phyloP scores from a whole-genome alignment of 257 asterid genomes.

The Solanum corneliomulleri region DNA sequence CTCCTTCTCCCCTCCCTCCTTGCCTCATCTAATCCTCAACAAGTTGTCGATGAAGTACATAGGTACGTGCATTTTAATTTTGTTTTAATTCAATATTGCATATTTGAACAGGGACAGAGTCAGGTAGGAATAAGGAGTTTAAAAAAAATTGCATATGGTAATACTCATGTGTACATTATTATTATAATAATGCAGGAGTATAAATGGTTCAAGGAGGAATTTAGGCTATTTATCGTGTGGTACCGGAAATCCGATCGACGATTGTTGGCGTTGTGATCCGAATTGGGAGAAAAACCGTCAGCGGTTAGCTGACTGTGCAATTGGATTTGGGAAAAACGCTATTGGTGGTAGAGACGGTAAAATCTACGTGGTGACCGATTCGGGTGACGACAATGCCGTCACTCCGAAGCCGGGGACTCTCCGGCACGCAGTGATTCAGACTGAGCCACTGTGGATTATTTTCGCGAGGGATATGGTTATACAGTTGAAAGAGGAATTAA shows the following conservation, averaged over 20 bases:
- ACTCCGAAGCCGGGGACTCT: conserved; percentile 71
- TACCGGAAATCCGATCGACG: conserved; percentile 76
- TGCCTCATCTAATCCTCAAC: conserved; percentile 45
- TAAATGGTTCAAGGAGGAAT: conserved; percentile 57
- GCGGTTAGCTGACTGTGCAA: conserved; percentile 60
- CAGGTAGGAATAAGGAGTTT: neutral
- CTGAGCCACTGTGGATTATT: conserved; percentile 65
- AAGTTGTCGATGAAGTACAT: conserved; percentile 54
- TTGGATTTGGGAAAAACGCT: conserved; percentile 72
- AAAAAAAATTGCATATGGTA: too few species aligned
- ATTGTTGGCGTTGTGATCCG: conserved; percentile 74
- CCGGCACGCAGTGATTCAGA: conserved; percentile 54
- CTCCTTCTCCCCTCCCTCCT: conserved; percentile 29
- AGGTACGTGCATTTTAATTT: conserved; percentile 39
- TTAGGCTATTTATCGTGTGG: conserved; percentile 57
- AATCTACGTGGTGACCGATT: conserved; percentile 52
- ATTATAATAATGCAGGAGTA: conserved; percentile 35
- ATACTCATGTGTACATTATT: neutral
- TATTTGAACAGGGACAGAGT: neutral
- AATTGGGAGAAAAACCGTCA: conserved; percentile 63
- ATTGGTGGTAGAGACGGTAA: conserved; percentile 57
- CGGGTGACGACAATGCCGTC: conserved; percentile 35
- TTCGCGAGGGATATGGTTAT: conserved; percentile 75
- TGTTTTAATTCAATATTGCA: neutral
- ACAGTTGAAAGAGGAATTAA: conserved; percentile 58